Evolutionary conservation across 2,329 filamentous ascomycete species (phyloP).

Genomic region (Arthroderma uncinatum): DNA sequence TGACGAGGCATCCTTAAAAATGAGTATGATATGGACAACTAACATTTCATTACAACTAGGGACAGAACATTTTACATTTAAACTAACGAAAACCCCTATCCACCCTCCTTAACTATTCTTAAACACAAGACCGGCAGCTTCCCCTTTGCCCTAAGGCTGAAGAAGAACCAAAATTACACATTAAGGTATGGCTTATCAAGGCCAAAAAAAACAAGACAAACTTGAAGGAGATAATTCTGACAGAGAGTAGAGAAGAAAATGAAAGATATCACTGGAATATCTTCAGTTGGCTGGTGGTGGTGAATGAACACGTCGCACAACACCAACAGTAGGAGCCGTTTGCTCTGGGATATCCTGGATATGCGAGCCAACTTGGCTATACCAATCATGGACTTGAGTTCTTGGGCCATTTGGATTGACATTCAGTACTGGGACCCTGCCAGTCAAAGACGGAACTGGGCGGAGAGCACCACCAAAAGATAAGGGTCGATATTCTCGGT

Average conservation of each 20-base stretch:
- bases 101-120: not conserved
- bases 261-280: not conserved
- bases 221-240: not conserved
- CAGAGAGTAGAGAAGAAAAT: not conserved
- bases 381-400: constrained; percentile 7
- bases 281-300: not conserved
- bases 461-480: constrained; percentile 5
- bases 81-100: not conserved
- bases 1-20: not conserved
- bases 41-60: not conserved
- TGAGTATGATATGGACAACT: not conserved
- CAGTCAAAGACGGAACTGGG: not conserved
- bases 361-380: not conserved
- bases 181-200: not conserved
- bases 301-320: not conserved
- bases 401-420: constrained; percentile 1
- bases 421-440: not conserved
- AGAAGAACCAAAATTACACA: not conserved
- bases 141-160: not conserved
- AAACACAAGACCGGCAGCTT: not conserved
- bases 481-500: not conserved
- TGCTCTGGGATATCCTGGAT: not conserved
- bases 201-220: not conserved
- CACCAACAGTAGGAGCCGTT: not conserved
- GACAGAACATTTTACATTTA: not conserved